Evolutionary conservation across 495 filamentous ascomycete genomes (phyloP).

Genomic region (Aspergillus baeticus): DNA sequence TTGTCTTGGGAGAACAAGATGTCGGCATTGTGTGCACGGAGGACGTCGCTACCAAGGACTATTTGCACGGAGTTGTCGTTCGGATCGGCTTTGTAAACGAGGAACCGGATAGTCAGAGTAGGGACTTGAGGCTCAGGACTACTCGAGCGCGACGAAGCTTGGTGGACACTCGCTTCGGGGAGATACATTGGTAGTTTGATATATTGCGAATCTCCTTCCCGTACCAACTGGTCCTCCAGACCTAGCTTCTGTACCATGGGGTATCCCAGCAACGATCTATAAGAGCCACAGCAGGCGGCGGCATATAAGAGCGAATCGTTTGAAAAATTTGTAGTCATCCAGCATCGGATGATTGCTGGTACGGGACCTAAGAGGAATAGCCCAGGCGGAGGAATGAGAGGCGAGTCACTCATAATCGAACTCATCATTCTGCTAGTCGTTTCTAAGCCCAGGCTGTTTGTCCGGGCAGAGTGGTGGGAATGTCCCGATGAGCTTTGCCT

Average conservation of each 20-base stretch:
- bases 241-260: conserved; percentile 71
- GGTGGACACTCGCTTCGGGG: conserved; percentile 82
- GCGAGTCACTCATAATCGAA: conserved; percentile 61
- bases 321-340: conserved; percentile 83
- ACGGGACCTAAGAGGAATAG: conserved; percentile 81
- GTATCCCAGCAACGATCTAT: conserved; percentile 73
- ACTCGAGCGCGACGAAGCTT: conserved; percentile 66
- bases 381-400: conserved; percentile 74
- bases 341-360: conserved; percentile 93
- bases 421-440: conserved; percentile 61
- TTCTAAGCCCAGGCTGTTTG: conserved; percentile 81
- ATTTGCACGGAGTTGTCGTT: conserved; percentile 65
- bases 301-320: conserved; percentile 87
- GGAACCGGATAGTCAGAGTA: conserved; percentile 71
- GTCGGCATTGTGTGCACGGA: conserved; percentile 86
- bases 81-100: conserved; percentile 57
- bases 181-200: conserved; percentile 83
- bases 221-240: conserved; percentile 63
- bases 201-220: conserved; percentile 59
- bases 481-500: conserved; percentile 87
- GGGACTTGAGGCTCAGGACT: conserved; percentile 81
- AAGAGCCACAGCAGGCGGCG: conserved; percentile 87
- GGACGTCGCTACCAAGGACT: conserved; percentile 81
- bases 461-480: conserved; percentile 76
- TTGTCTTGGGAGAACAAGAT: conserved; percentile 88